These are phyloP conservation scores for Talaromyces stipitatus DNA, from an alignment of 495 filamentous ascomycete species.

Conservation along the genomic window DNA sequence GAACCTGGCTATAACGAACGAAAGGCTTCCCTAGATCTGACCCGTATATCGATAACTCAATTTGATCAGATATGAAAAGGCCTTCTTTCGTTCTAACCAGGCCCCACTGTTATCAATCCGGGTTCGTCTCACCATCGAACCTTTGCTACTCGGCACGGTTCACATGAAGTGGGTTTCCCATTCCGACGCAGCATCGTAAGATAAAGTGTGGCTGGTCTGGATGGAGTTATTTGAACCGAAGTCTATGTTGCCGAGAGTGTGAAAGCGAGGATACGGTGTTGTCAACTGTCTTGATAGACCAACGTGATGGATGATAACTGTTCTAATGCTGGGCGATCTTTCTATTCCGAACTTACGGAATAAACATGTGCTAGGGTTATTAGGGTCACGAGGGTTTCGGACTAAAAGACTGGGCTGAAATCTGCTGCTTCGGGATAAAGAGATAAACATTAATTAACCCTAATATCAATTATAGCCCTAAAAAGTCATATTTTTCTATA, in stretches of 20 bases:
- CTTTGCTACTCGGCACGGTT: slow-evolving; percentile 30
- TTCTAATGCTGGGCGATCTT: background rate
- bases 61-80: no score
- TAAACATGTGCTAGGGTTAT: background rate
- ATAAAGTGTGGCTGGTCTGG: background rate
- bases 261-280: background rate
- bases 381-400: background rate
- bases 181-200: slow-evolving; percentile 16
- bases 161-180: slow-evolving; percentile 25
- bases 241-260: background rate
- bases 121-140: slow-evolving; percentile 12
- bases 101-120: background rate
- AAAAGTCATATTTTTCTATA: background rate
- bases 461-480: background rate
- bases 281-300: background rate
- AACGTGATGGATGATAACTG: background rate
- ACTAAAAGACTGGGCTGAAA: background rate
- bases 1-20: no score
- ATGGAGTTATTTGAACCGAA: background rate
- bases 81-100: no score
- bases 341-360: background rate
- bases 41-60: no score
- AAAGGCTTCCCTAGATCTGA: no score
- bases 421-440: background rate
- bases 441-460: background rate